These are phyloP conservation scores for Candida sanyaensis DNA, from an alignment of 1,139 yeast species.

Conservation along the genomic window DNA sequence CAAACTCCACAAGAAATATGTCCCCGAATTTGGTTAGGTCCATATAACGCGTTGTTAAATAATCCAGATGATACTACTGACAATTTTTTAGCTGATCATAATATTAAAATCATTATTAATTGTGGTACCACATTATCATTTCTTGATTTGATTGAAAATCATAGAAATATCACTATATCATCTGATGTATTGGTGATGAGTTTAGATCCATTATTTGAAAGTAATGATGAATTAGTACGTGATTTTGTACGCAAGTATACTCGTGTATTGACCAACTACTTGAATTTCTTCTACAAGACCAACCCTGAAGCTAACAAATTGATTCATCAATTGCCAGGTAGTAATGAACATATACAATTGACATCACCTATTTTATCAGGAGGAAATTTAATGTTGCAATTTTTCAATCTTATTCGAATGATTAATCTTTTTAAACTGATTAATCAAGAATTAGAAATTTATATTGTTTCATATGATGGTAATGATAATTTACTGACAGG, in stretches of 20 bases:
- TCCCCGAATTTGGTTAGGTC: conserved; percentile 36
- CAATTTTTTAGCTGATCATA: conserved; percentile 22
- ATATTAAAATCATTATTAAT: conserved; percentile 43
- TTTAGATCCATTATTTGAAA: conserved; percentile 39
- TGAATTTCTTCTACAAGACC: conserved; percentile 37
- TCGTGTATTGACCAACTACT: conserved; percentile 40
- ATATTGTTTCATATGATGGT: conserved; percentile 38
- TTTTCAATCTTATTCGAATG: conserved; percentile 41
- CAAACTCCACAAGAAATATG: conserved; percentile 26
- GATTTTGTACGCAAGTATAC: conserved; percentile 33
- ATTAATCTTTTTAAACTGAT: conserved; percentile 37
- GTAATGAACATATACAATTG: conserved; percentile 25
- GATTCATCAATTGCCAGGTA: conserved; percentile 34
- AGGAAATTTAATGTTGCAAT: conserved; percentile 34
- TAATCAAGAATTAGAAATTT: conserved; percentile 35
- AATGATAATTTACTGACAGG: conserved; percentile 33
- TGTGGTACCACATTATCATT: conserved; percentile 40
- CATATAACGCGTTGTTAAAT: conserved; percentile 20
- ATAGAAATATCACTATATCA: conserved; percentile 28
- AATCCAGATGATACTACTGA: conserved; percentile 7
- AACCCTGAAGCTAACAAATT: conserved; percentile 30
- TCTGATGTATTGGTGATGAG: conserved; percentile 42
- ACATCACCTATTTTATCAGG: conserved; percentile 43
- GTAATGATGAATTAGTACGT: conserved; percentile 19
- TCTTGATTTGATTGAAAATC: conserved; percentile 21